Evolutionary conservation across 352 stramenopile genomes (phyloP).

Genomic region (Pythium aquatile): DNA sequence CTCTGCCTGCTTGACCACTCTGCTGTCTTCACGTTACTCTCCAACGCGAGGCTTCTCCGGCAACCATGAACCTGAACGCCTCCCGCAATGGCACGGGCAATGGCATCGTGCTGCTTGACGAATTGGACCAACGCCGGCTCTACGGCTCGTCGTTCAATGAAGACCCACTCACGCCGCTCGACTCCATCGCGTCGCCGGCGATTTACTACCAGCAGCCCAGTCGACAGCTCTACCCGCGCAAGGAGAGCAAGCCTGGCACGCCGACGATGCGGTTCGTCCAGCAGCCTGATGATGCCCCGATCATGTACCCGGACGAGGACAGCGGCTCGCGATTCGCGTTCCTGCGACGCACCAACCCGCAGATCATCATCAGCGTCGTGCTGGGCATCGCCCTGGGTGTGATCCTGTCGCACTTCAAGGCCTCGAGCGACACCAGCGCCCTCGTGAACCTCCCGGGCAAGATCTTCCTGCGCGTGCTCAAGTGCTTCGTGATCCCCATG

Average conservation of each 20-base stretch:
- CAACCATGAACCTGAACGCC: conserved; percentile 1
- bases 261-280: conserved; percentile 8
- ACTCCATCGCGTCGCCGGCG: conserved; percentile 39
- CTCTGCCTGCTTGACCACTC: too few species aligned
- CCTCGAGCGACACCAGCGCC: conserved; percentile 23
- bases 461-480: conserved; percentile 35
- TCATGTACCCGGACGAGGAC: conserved; percentile 26
- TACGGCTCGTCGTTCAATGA: conserved; percentile 23
- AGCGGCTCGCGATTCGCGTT: conserved; percentile 18
- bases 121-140: conserved; percentile 20
- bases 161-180: conserved; percentile 31
- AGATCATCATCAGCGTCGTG: conserved; percentile 35
- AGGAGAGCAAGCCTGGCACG: conserved; percentile 18
- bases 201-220: conserved; percentile 37
- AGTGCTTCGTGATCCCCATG: conserved; percentile 52
- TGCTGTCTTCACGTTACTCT: not conserved
- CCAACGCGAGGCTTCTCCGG: not conserved
- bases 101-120: conserved; percentile 30
- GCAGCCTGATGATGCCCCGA: not conserved
- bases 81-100: not conserved
- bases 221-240: conserved; percentile 23
- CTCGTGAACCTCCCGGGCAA: conserved; percentile 32
- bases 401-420: conserved; percentile 23
- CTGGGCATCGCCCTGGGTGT: conserved; percentile 28
- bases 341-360: conserved; percentile 25